phyloP scores from a whole-genome alignment of 768 basidiomycete genomes.

The Lactarius sp. region DNA sequence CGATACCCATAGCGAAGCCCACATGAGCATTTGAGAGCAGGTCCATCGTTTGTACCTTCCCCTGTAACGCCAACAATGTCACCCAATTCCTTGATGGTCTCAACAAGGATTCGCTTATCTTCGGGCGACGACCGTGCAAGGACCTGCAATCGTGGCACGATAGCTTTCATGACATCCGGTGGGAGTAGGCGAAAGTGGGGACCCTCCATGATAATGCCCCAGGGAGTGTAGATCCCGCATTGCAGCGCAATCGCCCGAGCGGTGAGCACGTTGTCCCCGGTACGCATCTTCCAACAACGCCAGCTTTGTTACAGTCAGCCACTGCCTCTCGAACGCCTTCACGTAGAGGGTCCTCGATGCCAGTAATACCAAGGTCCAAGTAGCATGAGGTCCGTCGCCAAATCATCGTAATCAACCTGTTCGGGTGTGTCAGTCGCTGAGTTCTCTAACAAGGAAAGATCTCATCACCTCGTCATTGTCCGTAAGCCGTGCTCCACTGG shows the following conservation, averaged over 20 bases:
- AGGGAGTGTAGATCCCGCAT: conserved; percentile 90
- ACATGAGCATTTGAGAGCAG: conserved; percentile 57
- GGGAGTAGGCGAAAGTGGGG: conserved; percentile 41
- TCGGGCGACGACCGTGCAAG: too few species aligned
- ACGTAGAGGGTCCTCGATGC: conserved; percentile 48
- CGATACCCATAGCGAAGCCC: conserved; percentile 95
- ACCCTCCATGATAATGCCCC: conserved; percentile 86
- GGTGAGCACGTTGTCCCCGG: conserved; percentile 93
- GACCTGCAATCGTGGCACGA: conserved; percentile 34
- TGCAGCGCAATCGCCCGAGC: conserved; percentile 95
- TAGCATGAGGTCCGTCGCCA: conserved; percentile 74
- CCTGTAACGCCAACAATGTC: conserved; percentile 88
- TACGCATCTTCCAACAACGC: conserved; percentile 96
- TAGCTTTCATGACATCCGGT: conserved; percentile 64
- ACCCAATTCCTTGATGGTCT: too few species aligned
- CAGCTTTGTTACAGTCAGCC: conserved; percentile 78
- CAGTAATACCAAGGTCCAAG: conserved; percentile 53
- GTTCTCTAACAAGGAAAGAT: background rate
- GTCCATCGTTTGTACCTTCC: conserved; percentile 83
- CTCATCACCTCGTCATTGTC: too few species aligned
- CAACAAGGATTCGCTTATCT: too few species aligned
- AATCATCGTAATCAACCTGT: conserved; percentile 62
- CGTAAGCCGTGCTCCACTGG: conserved; percentile 34
- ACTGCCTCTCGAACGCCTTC: conserved; percentile 91
- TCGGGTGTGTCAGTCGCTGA: background rate